Conservation (phyloP, 306 rosid genomes). For the Pueraria montana region DNA sequence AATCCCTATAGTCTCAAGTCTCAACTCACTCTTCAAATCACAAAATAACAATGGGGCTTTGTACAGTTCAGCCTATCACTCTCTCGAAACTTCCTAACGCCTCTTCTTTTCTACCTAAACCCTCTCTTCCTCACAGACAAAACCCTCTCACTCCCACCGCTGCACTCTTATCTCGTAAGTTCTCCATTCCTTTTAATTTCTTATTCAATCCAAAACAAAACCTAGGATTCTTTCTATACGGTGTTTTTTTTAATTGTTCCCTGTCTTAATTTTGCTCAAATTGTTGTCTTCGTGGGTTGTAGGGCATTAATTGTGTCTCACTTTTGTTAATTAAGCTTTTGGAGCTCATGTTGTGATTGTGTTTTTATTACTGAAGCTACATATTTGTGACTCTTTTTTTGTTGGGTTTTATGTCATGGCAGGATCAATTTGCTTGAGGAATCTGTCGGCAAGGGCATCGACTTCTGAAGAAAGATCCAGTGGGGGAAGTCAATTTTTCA, state of each 20-base stretch:
- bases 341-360: background rate
- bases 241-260: background rate
- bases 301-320: background rate
- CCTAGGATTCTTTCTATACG: background rate
- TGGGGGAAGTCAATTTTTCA: conserved; percentile 42
- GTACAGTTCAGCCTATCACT: conserved; percentile 43
- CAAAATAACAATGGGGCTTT: conserved; percentile 41
- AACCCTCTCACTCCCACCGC: conserved; percentile 5
- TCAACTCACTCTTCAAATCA: background rate
- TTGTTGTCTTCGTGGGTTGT: no score
- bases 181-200: conserved; percentile 31
- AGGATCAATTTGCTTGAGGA: conserved; percentile 50
- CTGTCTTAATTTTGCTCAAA: background rate
- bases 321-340: background rate
- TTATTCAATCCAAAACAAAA: background rate
- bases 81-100: conserved; percentile 38
- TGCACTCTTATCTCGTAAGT: conserved; percentile 49
- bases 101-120: conserved; percentile 1
- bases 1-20: background rate
- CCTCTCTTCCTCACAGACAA: conserved; percentile 34
- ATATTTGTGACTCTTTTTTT: background rate
- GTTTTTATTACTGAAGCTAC: background rate
- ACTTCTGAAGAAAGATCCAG: conserved; percentile 52
- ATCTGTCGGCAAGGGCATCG: conserved; percentile 44
- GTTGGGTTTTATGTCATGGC: background rate